Percentiles rank a stretch among this genome's conserved stretches.
These are phyloP conservation scores for Moringa oleifera DNA, from an alignment of 345 rosid genomes.

Conservation along the genomic window DNA sequence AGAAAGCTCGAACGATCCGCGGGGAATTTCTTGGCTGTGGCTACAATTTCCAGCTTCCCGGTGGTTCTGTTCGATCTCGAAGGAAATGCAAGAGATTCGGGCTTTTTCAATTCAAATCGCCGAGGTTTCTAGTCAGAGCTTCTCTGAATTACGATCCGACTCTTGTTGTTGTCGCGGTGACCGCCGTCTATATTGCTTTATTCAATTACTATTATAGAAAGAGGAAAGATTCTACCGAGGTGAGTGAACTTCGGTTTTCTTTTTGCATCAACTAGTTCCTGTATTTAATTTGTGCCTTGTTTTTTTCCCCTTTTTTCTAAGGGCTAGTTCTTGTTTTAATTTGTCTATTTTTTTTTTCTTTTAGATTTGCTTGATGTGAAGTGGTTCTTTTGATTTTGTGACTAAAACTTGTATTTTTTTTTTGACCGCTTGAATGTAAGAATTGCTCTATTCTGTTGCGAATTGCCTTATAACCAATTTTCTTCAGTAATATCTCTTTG, in stretches of 20 bases:
- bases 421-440: no score
- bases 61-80: conserved; percentile 25
- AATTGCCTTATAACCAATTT: no score
- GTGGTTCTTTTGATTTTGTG: background rate
- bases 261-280: background rate
- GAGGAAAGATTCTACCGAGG: conserved; percentile 32
- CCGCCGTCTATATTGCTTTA: conserved; percentile 57
- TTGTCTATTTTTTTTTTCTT: background rate
- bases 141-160: conserved; percentile 41
- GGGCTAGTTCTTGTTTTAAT: no score
- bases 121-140: conserved; percentile 40
- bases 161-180: conserved; percentile 51
- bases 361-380: background rate
- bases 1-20: conserved; percentile 28
- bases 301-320: background rate
- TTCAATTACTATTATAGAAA: conserved; percentile 29
- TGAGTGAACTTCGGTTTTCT: conserved; percentile 10
- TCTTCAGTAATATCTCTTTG: no score
- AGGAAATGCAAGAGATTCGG: conserved; percentile 19
- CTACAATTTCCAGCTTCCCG: conserved; percentile 46
- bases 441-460: no score
- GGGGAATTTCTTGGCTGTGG: conserved; percentile 50
- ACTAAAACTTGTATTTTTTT: no score
- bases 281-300: background rate
- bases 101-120: conserved; percentile 22